A percentile compares a stretch with the other conserved stretches of the same genome.
Conservation (phyloP, 2,329 filamentous ascomycete genomes). For the Verticillium dahliae region DNA sequence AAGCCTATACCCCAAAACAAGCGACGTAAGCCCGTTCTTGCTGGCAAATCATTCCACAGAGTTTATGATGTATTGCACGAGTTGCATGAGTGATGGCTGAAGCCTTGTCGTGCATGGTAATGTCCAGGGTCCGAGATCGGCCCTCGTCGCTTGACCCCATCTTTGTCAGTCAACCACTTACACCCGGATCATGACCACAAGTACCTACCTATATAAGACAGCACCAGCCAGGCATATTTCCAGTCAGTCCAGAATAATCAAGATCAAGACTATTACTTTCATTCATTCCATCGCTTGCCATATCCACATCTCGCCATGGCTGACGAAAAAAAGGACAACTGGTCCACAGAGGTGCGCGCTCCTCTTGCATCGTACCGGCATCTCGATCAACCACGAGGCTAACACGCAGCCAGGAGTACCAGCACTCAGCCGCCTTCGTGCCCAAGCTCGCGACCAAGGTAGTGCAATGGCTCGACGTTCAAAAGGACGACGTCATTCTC, state of each 20-base stretch:
- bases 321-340: constrained; percentile 24
- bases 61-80: not conserved
- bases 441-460: constrained; percentile 55
- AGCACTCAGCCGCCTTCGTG: constrained; percentile 56
- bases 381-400: not conserved
- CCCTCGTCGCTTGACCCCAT: not conserved
- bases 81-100: not conserved
- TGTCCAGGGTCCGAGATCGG: constrained; percentile 12
- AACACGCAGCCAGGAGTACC: constrained; percentile 40
- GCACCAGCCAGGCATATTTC: not conserved
- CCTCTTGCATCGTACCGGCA: rapidly evolving
- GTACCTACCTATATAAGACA: not conserved
- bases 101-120: not conserved
- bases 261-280: not conserved
- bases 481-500: constrained; percentile 50
- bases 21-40: not conserved
- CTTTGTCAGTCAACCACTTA: not conserved
- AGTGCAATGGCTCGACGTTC: constrained; percentile 50
- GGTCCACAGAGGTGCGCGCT: constrained; percentile 29
- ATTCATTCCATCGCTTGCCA: not conserved
- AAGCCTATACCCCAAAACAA: not conserved
- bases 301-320: constrained; percentile 10
- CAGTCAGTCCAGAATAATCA: not conserved
- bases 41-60: not conserved
- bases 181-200: not conserved